A percentile compares a stretch with the other conserved stretches of the same genome.
These are phyloP conservation scores for Blastobotrys americana DNA, from an alignment of 805 yeast genomes.

Conservation along the genomic window DNA sequence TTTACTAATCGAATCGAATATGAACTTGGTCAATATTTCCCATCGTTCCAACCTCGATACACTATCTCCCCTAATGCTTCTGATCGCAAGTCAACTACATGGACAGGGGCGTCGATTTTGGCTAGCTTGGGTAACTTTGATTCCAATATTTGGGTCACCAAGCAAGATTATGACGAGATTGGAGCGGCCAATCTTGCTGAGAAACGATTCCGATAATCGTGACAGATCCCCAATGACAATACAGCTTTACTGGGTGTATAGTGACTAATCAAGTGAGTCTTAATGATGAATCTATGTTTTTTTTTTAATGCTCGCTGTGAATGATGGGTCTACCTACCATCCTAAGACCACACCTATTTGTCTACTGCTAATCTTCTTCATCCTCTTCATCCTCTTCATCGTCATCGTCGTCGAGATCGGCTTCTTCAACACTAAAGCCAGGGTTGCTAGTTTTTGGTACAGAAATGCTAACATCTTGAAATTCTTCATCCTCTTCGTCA, in stretches of 20 bases:
- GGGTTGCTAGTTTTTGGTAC: slow-evolving; percentile 11
- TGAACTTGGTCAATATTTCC: slow-evolving; percentile 50
- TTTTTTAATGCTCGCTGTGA: not conserved
- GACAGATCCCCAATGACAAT: not conserved
- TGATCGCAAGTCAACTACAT: slow-evolving; percentile 53
- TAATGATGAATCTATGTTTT: slow-evolving; percentile 1
- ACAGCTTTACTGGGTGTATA: not conserved
- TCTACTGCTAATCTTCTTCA: no score
- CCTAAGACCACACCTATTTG: no score
- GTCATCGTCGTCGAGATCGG: slow-evolving; percentile 31
- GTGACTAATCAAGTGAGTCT: no score
- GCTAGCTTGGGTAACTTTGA: slow-evolving; percentile 53
- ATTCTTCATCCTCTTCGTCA: slow-evolving; percentile 46
- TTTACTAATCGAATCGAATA: slow-evolving; percentile 47
- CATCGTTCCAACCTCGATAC: slow-evolving; percentile 40
- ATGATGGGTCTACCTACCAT: no score
- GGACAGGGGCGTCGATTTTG: slow-evolving; percentile 70
- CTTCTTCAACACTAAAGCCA: slow-evolving; percentile 24
- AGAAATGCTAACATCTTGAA: slow-evolving; percentile 28
- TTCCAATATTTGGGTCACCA: slow-evolving; percentile 44
- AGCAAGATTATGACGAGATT: slow-evolving; percentile 57
- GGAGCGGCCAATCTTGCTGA: slow-evolving; percentile 38
- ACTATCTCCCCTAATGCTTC: slow-evolving; percentile 35
- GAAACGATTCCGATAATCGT: slow-evolving; percentile 31
- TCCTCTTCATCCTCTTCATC: slow-evolving; percentile 11